phyloP scores from a whole-genome alignment of 1,284 basidiomycete species.

The Ceraceosorus bombacis region DNA sequence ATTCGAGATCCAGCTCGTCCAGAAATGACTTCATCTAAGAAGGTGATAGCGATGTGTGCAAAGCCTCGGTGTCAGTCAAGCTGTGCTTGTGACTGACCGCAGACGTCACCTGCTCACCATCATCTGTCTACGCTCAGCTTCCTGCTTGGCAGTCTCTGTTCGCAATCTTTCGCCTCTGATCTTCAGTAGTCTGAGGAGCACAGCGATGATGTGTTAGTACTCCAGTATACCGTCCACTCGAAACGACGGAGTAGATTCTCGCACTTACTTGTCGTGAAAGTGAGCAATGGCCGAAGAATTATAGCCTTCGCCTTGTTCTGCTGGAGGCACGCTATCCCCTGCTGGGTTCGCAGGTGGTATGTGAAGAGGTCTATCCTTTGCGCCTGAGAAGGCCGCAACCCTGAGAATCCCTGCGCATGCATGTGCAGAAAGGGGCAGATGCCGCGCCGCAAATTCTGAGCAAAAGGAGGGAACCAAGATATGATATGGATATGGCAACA shows the following conservation, averaged over 20 bases:
- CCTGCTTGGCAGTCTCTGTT: constrained; percentile 61
- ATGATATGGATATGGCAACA: neutral
- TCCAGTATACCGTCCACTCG: neutral
- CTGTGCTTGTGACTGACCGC: neutral
- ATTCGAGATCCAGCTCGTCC: constrained; percentile 33
- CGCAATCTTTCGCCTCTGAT: constrained; percentile 25
- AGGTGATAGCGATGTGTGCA: neutral
- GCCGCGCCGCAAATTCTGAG: neutral
- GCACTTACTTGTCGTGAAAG: constrained; percentile 66
- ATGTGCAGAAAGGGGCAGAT: neutral
- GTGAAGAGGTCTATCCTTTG: constrained; percentile 63
- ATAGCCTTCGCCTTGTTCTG: constrained; percentile 45
- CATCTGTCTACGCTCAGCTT: constrained; percentile 67
- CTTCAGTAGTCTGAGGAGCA: constrained; percentile 14
- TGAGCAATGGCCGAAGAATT: constrained; percentile 65
- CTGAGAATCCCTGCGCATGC: constrained; percentile 59
- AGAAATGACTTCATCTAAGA: constrained; percentile 29
- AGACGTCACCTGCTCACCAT: constrained; percentile 54
- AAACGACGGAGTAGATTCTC: no score
- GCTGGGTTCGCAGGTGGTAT: constrained; percentile 43
- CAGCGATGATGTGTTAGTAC: neutral
- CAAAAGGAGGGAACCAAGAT: neutral
- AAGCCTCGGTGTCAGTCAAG: neutral
- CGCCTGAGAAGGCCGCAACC: constrained; percentile 71
- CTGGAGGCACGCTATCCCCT: constrained; percentile 20